Evolutionary conservation across 176 grass and related monocot species (phyloP).

Genomic region (Oryza glumipatula): DNA sequence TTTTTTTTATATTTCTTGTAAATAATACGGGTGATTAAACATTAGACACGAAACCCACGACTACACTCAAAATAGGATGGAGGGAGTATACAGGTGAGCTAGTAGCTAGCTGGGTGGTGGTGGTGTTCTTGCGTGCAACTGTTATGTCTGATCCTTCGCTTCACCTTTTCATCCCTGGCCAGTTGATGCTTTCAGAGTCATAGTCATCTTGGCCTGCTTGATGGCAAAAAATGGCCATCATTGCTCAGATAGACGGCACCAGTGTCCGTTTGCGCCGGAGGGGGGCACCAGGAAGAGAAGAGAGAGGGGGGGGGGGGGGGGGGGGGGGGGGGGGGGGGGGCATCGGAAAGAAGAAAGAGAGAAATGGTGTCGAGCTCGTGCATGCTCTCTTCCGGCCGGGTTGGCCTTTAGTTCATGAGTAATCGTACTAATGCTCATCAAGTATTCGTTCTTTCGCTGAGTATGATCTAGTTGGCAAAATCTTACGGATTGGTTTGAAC

Average conservation of each 20-base stretch:
- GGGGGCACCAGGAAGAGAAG: not conserved
- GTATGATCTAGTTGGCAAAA: too few species aligned
- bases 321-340: too few species aligned
- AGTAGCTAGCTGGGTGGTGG: not conserved
- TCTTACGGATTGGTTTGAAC: too few species aligned
- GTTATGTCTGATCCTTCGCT: conserved; percentile 18
- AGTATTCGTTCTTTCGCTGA: too few species aligned
- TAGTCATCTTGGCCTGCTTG: conserved; percentile 47
- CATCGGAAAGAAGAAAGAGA: not conserved
- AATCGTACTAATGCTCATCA: too few species aligned
- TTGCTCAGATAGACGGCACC: conserved; percentile 49
- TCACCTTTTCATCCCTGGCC: conserved; percentile 40
- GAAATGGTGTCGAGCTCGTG: not conserved
- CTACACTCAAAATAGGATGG: too few species aligned
- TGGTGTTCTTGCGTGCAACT: conserved; percentile 37
- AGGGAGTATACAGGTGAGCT: not conserved
- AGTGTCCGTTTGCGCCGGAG: conserved; percentile 37
- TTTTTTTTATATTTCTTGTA: too few species aligned
- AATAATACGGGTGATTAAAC: too few species aligned
- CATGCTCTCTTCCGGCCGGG: too few species aligned
- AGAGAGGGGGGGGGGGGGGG: too few species aligned
- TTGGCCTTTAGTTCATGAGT: too few species aligned
- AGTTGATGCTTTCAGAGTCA: conserved; percentile 67
- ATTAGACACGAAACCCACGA: too few species aligned
- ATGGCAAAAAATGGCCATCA: conserved; percentile 45